These are phyloP conservation scores for Stachybotrys echinatus DNA, from an alignment of 2,329 filamentous ascomycete genomes.

Conservation along the genomic window DNA sequence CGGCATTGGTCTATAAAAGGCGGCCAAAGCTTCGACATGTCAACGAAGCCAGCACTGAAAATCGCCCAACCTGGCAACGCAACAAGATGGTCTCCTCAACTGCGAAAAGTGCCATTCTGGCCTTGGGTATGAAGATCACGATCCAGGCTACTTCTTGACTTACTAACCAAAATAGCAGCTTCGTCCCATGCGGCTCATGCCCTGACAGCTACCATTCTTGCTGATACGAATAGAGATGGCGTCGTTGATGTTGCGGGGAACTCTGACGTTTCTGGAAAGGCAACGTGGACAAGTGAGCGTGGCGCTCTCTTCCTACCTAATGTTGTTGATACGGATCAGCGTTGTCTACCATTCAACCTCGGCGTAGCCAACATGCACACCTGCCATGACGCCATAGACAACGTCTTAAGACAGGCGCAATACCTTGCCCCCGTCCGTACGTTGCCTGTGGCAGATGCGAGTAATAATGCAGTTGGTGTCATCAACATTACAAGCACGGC, in stretches of 20 bases:
- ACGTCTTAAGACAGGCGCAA: slow-evolving; percentile 22
- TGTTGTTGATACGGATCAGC: slow-evolving; percentile 24
- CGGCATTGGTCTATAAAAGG: no score
- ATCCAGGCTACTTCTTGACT: no score
- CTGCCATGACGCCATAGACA: slow-evolving; percentile 28
- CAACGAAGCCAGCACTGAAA: no score
- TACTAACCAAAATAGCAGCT: no score
- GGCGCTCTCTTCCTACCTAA: slow-evolving; percentile 31
- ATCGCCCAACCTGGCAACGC: no score
- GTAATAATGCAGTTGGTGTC: slow-evolving; percentile 9
- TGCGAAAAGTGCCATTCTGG: no score
- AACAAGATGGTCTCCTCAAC: no score
- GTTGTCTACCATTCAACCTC: slow-evolving; percentile 24
- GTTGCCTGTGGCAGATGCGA: slow-evolving; percentile 12
- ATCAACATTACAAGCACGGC: slow-evolving; percentile 7
- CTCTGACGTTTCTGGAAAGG: slow-evolving; percentile 16
- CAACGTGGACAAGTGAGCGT: slow-evolving; percentile 11
- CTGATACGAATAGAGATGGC: slow-evolving; percentile 33
- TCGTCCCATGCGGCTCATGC: no score
- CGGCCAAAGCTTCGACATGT: no score
- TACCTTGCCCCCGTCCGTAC: slow-evolving; percentile 25
- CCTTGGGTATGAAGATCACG: no score
- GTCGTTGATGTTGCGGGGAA: slow-evolving; percentile 20
- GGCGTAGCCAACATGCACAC: slow-evolving; percentile 15
- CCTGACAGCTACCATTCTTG: slow-evolving; percentile 13